Evolutionary conservation across 139 green algal genomes (phyloP).

Genomic region (Chlamydomonas schloesseri): DNA sequence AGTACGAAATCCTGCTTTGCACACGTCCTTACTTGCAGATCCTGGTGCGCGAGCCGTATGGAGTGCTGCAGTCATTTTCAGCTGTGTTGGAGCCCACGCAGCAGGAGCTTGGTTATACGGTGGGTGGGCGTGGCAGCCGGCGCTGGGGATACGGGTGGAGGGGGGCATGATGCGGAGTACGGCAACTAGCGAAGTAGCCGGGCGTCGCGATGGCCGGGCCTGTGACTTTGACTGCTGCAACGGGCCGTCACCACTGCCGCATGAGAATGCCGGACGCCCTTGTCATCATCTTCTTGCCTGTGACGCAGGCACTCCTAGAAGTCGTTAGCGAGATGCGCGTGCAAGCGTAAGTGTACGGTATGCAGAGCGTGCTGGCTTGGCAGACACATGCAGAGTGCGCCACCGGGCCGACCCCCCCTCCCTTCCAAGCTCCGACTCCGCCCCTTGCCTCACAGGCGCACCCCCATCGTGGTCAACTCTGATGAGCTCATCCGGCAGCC

Average conservation of each 20-base stretch:
- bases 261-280: no score
- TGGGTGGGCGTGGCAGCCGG: constrained; percentile 10
- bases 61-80: constrained; percentile 74
- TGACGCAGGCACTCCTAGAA: constrained; percentile 66
- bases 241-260: no score
- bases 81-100: constrained; percentile 73
- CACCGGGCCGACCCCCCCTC: no score
- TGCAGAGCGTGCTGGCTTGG: no score
- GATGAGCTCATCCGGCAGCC: constrained; percentile 73
- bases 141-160: not conserved
- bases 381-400: not conserved
- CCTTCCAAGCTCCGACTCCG: not conserved
- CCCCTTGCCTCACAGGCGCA: constrained; percentile 39
- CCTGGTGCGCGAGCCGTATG: constrained; percentile 69
- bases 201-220: no score
- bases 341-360: constrained; percentile 63
- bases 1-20: no score
- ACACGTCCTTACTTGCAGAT: no score
- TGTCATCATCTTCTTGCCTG: not conserved
- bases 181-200: no score
- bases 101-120: constrained; percentile 76
- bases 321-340: constrained; percentile 78
- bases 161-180: not conserved
- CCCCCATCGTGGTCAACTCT: constrained; percentile 72
- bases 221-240: no score